These are phyloP conservation scores for Talaromyces sp. DNA, from an alignment of 2,329 filamentous ascomycete genomes.

Conservation along the genomic window DNA sequence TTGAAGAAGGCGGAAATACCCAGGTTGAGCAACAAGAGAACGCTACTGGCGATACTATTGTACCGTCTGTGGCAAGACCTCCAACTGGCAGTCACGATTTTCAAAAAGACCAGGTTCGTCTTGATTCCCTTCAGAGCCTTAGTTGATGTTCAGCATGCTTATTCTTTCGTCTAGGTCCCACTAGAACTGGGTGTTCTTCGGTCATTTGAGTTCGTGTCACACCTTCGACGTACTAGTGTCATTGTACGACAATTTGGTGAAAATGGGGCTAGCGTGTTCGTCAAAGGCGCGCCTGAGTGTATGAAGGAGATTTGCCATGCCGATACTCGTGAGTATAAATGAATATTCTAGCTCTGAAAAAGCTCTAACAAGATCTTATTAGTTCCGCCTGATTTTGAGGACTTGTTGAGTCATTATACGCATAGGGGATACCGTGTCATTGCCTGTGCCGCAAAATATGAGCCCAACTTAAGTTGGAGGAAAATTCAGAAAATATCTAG, in stretches of 20 bases:
- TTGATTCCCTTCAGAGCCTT: neutral
- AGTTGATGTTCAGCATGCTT: neutral
- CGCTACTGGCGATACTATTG: conserved; percentile 69
- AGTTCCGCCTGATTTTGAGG: conserved; percentile 85
- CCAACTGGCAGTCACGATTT: conserved; percentile 57
- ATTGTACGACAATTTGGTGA: conserved; percentile 85
- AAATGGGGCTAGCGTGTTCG: conserved; percentile 79
- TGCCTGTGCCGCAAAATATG: conserved; percentile 84
- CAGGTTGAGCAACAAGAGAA: conserved; percentile 57
- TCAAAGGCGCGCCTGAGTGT: conserved; percentile 94
- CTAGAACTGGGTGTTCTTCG: conserved; percentile 89
- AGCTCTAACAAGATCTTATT: neutral
- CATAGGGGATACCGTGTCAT: conserved; percentile 96
- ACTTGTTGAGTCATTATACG: conserved; percentile 84
- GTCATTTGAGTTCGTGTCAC: conserved; percentile 91
- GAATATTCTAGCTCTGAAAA: neutral
- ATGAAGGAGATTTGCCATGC: conserved; percentile 89
- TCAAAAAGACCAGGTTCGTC: conserved; percentile 13
- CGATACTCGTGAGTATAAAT: conserved; percentile 63
- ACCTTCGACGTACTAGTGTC: conserved; percentile 87
- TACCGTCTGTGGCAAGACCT: conserved; percentile 81
- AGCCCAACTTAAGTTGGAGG: conserved; percentile 85
- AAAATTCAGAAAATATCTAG: conserved; percentile 93
- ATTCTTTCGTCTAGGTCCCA: conserved; percentile 34
- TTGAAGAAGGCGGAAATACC: conserved; percentile 75